Evolutionary conservation across 768 basidiomycete genomes (phyloP), one percentile per base, ranked within the genome.

Genomic region (Boletellus emodensis): DNA sequence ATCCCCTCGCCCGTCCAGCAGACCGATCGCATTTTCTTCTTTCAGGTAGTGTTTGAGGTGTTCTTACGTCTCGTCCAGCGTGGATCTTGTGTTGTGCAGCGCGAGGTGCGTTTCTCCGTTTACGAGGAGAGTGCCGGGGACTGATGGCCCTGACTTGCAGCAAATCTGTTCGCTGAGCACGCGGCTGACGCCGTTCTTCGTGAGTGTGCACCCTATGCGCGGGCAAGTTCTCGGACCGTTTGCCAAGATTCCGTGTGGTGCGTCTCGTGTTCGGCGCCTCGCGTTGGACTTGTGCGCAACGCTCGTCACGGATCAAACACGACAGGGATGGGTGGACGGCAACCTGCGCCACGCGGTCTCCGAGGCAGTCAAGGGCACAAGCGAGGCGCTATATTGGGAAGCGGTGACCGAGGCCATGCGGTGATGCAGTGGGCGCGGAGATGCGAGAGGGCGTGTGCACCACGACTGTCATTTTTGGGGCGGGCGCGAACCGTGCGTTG

Each of bases 221-320:
- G 94, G 93, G 9, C 71, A 75, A 48, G 61, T 94, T 30, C 70
- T 72, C 14, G 95, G 94, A 0, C 94, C 94, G 20, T 97, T 84
- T 70, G 67, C 72, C 46, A 87, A 81, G 63, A 70, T 96, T n/a
- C 77, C 81, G 13, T 33, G 50, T 3, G 53, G 69, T 13, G 60
- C 30, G 24, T 68, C 71, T 34, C 61, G 65, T 18, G 54, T 83
- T 38, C 78, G 82, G 49, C 70, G 74, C 30, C 73, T 92, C 18
- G 83, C 78, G 15, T 62, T 95, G 55, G 84, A 92, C 60, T 69
- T 88, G 35, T 84, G 73, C 13, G 71, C 66, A 15, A 65, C 61
- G 9, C 57, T 77, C 8, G 43, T 63, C 7, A 42, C 50, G 33
- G 56, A 59, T 52, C 57, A 56, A 34, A 33, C 32, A 41, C 44